Conservation (phyloP, 805 yeast species). For the Candida ipomoeae region DNA sequence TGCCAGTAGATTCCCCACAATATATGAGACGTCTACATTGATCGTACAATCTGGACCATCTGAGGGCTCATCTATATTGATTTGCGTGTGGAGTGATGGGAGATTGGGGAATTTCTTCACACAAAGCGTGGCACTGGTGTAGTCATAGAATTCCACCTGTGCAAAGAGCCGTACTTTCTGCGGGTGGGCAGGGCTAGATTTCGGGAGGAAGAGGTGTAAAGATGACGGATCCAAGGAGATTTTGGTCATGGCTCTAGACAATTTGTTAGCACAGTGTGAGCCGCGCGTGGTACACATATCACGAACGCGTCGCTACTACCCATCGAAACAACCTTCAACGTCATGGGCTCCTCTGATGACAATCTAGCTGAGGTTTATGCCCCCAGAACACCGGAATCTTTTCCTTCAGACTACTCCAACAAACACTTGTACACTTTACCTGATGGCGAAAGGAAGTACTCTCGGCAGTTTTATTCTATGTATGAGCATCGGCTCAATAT, state of each 20-base stretch:
- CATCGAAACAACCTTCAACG: background rate
- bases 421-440: constrained; percentile 20
- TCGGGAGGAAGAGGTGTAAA: constrained; percentile 19
- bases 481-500: constrained; percentile 36
- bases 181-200: constrained; percentile 20
- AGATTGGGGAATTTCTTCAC: constrained; percentile 19
- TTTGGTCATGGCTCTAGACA: constrained; percentile 23
- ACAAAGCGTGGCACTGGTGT: constrained; percentile 9
- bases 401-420: constrained; percentile 9
- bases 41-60: background rate
- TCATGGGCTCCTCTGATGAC: constrained; percentile 9
- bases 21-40: constrained; percentile 10
- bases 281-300: constrained; percentile 1
- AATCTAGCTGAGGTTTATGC: background rate
- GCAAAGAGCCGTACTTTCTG: constrained; percentile 26
- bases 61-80: constrained; percentile 10
- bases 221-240: constrained; percentile 26
- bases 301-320: background rate
- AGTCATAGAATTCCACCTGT: constrained; percentile 24
- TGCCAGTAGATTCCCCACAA: constrained; percentile 10
- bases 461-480: constrained; percentile 40
- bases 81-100: constrained; percentile 12
- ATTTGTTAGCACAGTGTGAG: background rate
- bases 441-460: constrained; percentile 27
- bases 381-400: background rate